Evolutionary conservation across 2,329 filamentous ascomycete genomes (phyloP), one percentile per base, ranked within the genome.

Genomic region (Phaeosphaeria sp.): DNA sequence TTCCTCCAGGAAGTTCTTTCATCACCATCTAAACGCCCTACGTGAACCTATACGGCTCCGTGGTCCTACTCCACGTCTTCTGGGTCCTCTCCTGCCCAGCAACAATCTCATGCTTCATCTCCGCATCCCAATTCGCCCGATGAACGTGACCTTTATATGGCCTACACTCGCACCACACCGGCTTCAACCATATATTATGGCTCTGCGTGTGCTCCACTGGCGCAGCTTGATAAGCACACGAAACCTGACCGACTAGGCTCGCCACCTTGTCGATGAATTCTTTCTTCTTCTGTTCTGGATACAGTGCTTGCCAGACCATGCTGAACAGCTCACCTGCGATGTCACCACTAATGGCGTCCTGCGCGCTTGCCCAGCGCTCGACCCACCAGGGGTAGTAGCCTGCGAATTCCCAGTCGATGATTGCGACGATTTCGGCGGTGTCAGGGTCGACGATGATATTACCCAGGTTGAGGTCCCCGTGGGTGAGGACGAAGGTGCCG

Each of bases 361-460:
- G 25, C 25, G 25, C 25, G 25, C 5, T 27, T 33, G 39, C 18
- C 15, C 6, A 52, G 24, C 47, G 40, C 51, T 61, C 59, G 17
- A 46, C 55, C 55, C 59, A 61, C 59, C 56, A 58, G 1, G 55
- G 59, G 17, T 46, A 46, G 46, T 56, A 59, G 11, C 62, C 63
- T 15, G 60, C 57, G 39, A 5, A 21, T 39, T 61, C 63, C 63
- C 63, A 63, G 53, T 65, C 63, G 39, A 65, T 54, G 30, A 65
- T 58, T 8, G 53, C 63, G 5, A 20, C 22, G 20, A 65, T 63
- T 22, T 49, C 57, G 6, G 51, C 54, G 42, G 59, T 30, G 25
- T 52, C 5, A 11, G 25, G 25, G 25, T 27, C 25, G 18, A 65
- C 60, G 3, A 65, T 51, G 40, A 65, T 62, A 36, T 65, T 65